These are phyloP conservation scores for Fusarium albidum DNA, from an alignment of 2,329 filamentous ascomycete genomes.

Conservation along the genomic window DNA sequence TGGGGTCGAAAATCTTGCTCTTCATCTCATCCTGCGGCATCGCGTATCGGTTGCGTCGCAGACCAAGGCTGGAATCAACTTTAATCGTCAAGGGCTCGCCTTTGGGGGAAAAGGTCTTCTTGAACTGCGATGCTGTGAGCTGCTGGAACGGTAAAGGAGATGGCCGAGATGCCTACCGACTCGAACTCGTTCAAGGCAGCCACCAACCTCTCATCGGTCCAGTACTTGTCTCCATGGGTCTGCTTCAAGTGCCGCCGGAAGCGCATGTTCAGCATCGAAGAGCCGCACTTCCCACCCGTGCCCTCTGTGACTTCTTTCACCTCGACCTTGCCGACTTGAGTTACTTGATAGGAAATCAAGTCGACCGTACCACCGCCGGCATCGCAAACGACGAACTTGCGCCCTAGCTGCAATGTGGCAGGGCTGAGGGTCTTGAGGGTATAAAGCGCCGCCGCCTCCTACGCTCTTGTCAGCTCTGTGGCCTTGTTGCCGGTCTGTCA, in stretches of 20 bases:
- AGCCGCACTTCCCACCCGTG: constrained; percentile 59
- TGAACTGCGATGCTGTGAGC: constrained; percentile 42
- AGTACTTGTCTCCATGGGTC: constrained; percentile 53
- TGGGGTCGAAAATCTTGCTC: constrained; percentile 59
- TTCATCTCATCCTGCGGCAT: constrained; percentile 67
- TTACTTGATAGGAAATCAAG: constrained; percentile 61
- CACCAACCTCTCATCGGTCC: constrained; percentile 52
- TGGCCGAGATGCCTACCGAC: constrained; percentile 48
- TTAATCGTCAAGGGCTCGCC: constrained; percentile 48
- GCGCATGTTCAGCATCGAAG: constrained; percentile 57
- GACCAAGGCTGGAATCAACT: constrained; percentile 44
- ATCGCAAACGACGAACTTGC: constrained; percentile 62
- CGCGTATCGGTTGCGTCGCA: constrained; percentile 43
- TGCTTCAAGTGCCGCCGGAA: constrained; percentile 55
- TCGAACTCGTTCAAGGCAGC: constrained; percentile 55
- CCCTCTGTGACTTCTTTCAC: constrained; percentile 59
- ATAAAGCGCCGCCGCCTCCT: constrained; percentile 61
- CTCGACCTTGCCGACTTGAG: constrained; percentile 50
- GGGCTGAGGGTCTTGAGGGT: constrained; percentile 54
- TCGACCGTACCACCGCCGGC: constrained; percentile 64
- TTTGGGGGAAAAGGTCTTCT: constrained; percentile 49
- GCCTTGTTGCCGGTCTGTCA: not conserved
- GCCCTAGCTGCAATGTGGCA: constrained; percentile 52
- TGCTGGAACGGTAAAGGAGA: constrained; percentile 38
- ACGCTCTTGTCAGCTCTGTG: constrained; percentile 21